These are phyloP conservation scores for Lupinus albus DNA, from an alignment of 306 rosid species.

Conservation along the genomic window DNA sequence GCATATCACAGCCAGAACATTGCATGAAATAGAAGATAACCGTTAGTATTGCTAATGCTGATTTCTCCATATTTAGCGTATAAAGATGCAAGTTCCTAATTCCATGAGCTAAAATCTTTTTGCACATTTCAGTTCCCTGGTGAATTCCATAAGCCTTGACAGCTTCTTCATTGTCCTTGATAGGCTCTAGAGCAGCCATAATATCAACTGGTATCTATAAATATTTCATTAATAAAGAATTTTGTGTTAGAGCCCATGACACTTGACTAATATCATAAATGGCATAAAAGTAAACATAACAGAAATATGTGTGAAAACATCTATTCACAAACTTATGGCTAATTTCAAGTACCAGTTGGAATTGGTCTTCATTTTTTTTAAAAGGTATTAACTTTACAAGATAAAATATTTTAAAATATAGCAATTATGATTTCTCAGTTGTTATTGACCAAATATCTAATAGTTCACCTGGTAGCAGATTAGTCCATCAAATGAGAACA, in stretches of 20 bases:
- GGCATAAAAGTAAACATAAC: constrained; percentile 7
- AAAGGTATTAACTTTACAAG: constrained; percentile 5
- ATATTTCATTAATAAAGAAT: constrained; percentile 34
- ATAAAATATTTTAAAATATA: neutral
- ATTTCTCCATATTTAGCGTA: constrained; percentile 93
- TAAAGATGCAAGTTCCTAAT: constrained; percentile 85
- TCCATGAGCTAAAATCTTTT: constrained; percentile 90
- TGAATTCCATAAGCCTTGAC: constrained; percentile 88
- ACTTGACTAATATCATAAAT: constrained; percentile 28
- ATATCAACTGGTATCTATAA: constrained; percentile 81
- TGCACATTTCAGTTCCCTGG: constrained; percentile 96
- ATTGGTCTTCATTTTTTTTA: neutral
- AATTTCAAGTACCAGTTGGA: constrained; percentile 13
- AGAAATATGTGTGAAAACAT: neutral
- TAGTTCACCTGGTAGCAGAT: neutral
- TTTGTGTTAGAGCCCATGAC: constrained; percentile 24
- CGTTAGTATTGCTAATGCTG: constrained; percentile 78
- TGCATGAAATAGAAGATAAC: constrained; percentile 45
- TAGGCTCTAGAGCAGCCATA: constrained; percentile 83
- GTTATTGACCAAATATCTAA: constrained; percentile 12
- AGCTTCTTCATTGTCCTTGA: constrained; percentile 98
- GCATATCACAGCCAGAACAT: constrained; percentile 39
- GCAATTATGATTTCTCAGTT: constrained; percentile 1
- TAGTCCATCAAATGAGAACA: neutral
- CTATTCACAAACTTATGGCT: constrained; percentile 11